Conservation (phyloP, 148 eudicot genomes). For the Rhododendron ferrugineum region DNA sequence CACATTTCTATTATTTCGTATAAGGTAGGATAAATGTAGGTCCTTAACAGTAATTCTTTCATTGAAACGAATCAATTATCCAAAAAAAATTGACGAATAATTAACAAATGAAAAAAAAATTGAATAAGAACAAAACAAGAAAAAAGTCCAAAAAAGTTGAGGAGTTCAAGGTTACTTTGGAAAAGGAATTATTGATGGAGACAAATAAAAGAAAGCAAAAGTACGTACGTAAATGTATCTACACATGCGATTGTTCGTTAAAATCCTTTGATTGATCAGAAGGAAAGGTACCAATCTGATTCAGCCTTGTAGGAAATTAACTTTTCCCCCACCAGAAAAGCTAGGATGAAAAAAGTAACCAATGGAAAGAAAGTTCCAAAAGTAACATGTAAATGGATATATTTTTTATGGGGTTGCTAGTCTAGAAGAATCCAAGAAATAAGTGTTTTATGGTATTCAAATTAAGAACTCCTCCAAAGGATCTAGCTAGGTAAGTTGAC, state of each 20-base stretch:
- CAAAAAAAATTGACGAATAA: too few relatives aligned
- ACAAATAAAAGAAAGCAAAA: neutral
- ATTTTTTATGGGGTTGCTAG: neutral
- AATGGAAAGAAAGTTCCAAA: constrained; percentile 1
- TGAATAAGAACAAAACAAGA: too few relatives aligned
- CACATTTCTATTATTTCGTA: neutral
- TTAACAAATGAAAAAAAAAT: too few relatives aligned
- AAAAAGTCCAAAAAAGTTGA: too few relatives aligned
- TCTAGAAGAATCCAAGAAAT: neutral
- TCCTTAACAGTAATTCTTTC: neutral
- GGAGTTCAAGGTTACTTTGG: neutral
- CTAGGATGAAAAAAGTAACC: neutral
- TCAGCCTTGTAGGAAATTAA: neutral
- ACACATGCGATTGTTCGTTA: neutral
- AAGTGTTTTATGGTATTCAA: neutral
- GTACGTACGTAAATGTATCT: neutral
- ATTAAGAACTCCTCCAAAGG: neutral
- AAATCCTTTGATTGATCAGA: neutral
- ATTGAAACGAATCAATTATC: too few relatives aligned
- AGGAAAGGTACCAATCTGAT: neutral
- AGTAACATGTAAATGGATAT: neutral
- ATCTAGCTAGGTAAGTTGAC: neutral
- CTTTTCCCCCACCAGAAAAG: constrained; percentile 6
- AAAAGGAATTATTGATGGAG: neutral
- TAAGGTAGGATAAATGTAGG: neutral